phyloP scores from a whole-genome alignment of 805 yeast genomes.

The Nakazawaea holstii region DNA sequence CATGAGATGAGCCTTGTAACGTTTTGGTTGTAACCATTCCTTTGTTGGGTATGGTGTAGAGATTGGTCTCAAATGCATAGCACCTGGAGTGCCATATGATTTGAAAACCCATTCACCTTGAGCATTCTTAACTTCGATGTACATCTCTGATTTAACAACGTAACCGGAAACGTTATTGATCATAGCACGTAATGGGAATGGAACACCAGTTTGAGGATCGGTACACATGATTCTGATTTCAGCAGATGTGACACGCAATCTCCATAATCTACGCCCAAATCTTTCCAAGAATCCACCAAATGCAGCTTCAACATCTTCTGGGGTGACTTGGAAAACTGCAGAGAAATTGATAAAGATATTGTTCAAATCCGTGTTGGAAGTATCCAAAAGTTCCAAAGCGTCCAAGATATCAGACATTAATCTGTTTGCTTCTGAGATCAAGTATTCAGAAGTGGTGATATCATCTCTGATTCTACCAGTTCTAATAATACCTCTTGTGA shows the following conservation, averaged over 20 bases:
- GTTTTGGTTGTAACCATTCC: conserved; percentile 97
- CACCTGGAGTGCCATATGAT: conserved; percentile 90
- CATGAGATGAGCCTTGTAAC: conserved; percentile 97
- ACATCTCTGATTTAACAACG: conserved; percentile 92
- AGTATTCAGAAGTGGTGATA: conserved; percentile 85
- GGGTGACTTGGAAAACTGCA: conserved; percentile 89
- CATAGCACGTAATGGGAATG: conserved; percentile 95
- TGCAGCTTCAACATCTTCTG: conserved; percentile 95
- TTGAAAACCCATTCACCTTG: conserved; percentile 97
- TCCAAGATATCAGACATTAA: conserved; percentile 94
- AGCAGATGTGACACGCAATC: conserved; percentile 94
- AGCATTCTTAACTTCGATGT: conserved; percentile 88
- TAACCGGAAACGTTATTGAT: conserved; percentile 96
- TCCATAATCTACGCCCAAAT: conserved; percentile 95
- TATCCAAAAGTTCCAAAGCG: conserved; percentile 89
- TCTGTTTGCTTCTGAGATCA: conserved; percentile 94
- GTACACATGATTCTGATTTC: conserved; percentile 95
- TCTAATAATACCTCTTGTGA: conserved; percentile 94
- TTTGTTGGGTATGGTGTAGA: conserved; percentile 96
- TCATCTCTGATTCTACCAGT: conserved; percentile 94
- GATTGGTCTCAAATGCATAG: conserved; percentile 95
- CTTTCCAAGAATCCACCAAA: conserved; percentile 97
- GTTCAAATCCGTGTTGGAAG: conserved; percentile 91
- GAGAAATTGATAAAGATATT: conserved; percentile 97
- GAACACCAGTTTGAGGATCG: conserved; percentile 79